A percentile compares a stretch with the other conserved stretches of the same genome.
Conservation (phyloP, 2,329 filamentous ascomycete genomes). For the Fusarium sp. region DNA sequence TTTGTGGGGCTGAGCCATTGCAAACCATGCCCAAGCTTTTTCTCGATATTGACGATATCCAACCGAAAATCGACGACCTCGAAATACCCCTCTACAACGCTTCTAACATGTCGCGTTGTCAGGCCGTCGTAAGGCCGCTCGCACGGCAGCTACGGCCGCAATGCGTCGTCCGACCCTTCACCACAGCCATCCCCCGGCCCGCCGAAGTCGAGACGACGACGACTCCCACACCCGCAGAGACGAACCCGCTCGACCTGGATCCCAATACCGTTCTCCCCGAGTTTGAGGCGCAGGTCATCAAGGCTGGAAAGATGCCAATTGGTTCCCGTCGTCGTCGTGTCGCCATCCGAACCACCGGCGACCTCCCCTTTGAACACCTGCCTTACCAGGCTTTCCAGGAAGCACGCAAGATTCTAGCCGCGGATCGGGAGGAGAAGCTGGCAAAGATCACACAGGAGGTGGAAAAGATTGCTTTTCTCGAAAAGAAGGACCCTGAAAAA, state of each 20-base stretch:
- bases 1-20: slow-evolving; percentile 42
- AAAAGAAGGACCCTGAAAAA: slow-evolving; percentile 67
- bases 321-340: slow-evolving; percentile 87
- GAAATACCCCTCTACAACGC: slow-evolving; percentile 8
- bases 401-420: slow-evolving; percentile 83
- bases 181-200: slow-evolving; percentile 48
- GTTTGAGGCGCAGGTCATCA: slow-evolving; percentile 74
- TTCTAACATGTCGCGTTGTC: slow-evolving; percentile 67
- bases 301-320: slow-evolving; percentile 76
- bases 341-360: slow-evolving; percentile 72
- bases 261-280: slow-evolving; percentile 74
- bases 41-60: slow-evolving; percentile 28
- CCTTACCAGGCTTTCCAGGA: slow-evolving; percentile 99
- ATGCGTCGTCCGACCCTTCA: slow-evolving; percentile 53
- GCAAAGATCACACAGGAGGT: slow-evolving; percentile 75
- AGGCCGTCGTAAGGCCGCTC: slow-evolving; percentile 69
- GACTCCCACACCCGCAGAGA: background rate
- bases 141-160: slow-evolving; percentile 62
- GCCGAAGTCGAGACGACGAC: slow-evolving; percentile 42
- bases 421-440: slow-evolving; percentile 86
- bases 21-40: slow-evolving; percentile 46
- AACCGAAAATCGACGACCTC: background rate
- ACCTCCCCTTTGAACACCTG: slow-evolving; percentile 90
- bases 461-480: slow-evolving; percentile 75
- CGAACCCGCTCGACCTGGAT: slow-evolving; percentile 62